phyloP scores from a whole-genome alignment of 176 grass and related monocot species.

The Aegilops umbellulata region DNA sequence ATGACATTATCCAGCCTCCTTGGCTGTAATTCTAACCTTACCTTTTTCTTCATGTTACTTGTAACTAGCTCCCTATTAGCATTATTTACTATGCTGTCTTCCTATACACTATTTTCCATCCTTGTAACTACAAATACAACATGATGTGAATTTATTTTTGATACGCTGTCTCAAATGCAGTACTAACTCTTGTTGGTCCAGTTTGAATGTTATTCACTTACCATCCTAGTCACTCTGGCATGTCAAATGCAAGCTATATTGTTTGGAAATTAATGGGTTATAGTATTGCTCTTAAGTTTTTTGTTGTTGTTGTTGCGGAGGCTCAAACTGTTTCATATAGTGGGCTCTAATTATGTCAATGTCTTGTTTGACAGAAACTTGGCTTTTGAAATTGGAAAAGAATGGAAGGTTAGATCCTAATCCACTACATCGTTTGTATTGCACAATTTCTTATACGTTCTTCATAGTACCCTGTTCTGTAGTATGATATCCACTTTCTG shows the following conservation, averaged over 20 bases:
- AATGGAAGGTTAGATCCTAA: constrained; percentile 55
- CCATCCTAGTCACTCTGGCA: neutral
- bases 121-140: neutral
- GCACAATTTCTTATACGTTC: neutral
- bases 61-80: neutral
- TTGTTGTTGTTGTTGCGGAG: neutral
- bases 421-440: neutral
- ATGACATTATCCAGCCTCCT: neutral
- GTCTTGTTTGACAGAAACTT: constrained; percentile 49
- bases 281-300: too few species aligned
- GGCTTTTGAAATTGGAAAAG: constrained; percentile 71
- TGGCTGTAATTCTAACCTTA: neutral
- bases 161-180: neutral
- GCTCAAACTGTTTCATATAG: constrained; percentile 13
- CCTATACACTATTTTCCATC: neutral
- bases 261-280: neutral
- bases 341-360: constrained; percentile 29
- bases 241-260: neutral
- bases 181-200: neutral
- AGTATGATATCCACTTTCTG: neutral
- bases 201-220: neutral
- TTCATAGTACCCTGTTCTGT: neutral
- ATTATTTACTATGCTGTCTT: neutral
- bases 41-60: neutral
- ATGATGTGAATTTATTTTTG: neutral